phyloP scores from a whole-genome alignment of 2,329 filamentous ascomycete species.

The Lachnellula suecica region DNA sequence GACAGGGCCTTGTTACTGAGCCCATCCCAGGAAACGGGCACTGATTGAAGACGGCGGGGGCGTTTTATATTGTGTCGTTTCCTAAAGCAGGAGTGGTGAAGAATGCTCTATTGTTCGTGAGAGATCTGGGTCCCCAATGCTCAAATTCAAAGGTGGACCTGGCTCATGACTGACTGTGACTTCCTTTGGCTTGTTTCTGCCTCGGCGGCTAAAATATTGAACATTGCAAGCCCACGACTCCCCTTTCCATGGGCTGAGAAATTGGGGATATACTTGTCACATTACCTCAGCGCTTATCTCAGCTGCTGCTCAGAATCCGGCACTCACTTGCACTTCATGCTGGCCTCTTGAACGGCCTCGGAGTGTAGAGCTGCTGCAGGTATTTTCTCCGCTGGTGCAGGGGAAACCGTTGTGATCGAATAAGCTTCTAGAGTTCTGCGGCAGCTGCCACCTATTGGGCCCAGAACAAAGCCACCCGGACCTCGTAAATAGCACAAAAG shows the following conservation, averaged over 20 bases:
- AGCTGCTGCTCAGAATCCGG: not conserved
- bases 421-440: slow-evolving; percentile 2
- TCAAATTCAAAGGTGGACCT: not conserved
- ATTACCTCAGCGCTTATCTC: slow-evolving; percentile 1
- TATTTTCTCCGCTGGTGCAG: slow-evolving; percentile 3
- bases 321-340: slow-evolving; percentile 1
- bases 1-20: not conserved
- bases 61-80: not conserved
- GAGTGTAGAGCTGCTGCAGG: slow-evolving; percentile 7
- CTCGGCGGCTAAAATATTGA: not conserved
- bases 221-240: not conserved
- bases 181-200: too few relatives aligned
- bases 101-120: not conserved
- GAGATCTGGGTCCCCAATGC: not conserved
- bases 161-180: too few relatives aligned
- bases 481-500: too few relatives aligned
- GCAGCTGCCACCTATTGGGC: not conserved
- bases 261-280: not conserved
- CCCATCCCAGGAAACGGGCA: not conserved
- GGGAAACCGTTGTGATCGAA: slow-evolving; percentile 8
- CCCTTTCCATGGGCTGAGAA: too few relatives aligned
- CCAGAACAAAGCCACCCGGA: not conserved
- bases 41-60: not conserved
- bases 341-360: slow-evolving; percentile 9
- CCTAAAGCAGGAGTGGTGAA: not conserved